Percentiles rank a stretch among this genome's conserved stretches.
phyloP scores from a whole-genome alignment of 129 eudicot species.

The Rutidosis leptorrhynchoides region DNA sequence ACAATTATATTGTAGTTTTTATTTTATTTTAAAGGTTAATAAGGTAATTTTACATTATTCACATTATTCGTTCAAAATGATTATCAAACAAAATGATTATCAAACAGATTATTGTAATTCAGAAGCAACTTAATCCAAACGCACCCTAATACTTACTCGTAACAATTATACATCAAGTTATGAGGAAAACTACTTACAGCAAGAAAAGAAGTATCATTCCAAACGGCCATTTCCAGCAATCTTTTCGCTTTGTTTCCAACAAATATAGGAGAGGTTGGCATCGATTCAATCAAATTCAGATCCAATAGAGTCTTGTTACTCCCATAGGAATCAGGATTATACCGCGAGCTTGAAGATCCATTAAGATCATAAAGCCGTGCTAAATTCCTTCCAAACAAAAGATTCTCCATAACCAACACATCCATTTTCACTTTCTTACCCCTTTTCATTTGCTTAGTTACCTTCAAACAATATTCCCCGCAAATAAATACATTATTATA shows the following conservation, averaged over 20 bases:
- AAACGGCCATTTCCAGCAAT: conserved; percentile 83
- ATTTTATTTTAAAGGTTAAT: no score
- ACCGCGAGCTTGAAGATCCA: conserved; percentile 91
- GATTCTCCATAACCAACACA: conserved; percentile 97
- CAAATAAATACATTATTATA: no score
- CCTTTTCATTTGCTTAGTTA: conserved; percentile 76
- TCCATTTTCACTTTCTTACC: conserved; percentile 94
- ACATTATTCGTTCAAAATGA: no score
- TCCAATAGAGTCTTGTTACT: conserved; percentile 87
- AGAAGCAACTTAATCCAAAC: no score
- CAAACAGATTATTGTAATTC: no score
- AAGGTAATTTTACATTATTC: no score
- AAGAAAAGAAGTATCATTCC: conserved; percentile 98
- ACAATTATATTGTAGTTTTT: no score
- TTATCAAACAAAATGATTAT: no score
- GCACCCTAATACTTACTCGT: no score
- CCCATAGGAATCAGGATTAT: conserved; percentile 88
- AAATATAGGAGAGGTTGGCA: conserved; percentile 99
- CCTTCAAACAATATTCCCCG: conserved; percentile 46
- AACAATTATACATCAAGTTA: no score
- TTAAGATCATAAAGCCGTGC: conserved; percentile 93
- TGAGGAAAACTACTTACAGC: conserved; percentile 69
- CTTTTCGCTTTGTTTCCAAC: conserved; percentile 97
- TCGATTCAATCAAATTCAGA: conserved; percentile 95
- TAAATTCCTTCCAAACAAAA: conserved; percentile 76